Conservation (phyloP, 345 rosid species). For the Pugionium cornutum region DNA sequence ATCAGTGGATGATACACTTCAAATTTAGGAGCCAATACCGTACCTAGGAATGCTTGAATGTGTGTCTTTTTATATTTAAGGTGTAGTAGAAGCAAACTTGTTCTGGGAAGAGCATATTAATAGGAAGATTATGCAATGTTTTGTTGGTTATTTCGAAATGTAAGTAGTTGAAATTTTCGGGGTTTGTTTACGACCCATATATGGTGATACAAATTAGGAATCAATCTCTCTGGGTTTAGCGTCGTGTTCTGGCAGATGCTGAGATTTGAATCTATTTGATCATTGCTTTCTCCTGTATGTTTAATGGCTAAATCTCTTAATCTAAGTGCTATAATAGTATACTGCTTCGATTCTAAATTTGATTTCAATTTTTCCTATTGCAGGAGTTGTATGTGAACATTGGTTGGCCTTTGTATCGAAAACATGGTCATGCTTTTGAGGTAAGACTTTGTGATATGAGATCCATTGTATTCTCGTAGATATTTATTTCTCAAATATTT, state of each 20-base stretch:
- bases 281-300: background rate
- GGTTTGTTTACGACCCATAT: background rate
- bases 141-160: background rate
- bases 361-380: slow-evolving; percentile 9
- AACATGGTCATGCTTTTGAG: slow-evolving; percentile 96
- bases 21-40: background rate
- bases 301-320: background rate
- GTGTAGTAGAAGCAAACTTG: background rate
- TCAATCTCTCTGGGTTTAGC: background rate
- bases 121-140: background rate
- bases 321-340: background rate
- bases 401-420: slow-evolving; percentile 95
- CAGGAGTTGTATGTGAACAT: slow-evolving; percentile 86
- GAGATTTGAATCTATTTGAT: background rate
- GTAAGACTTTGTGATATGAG: slow-evolving; percentile 43
- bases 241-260: background rate
- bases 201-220: background rate
- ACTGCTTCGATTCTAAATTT: background rate
- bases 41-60: background rate
- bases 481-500: background rate
- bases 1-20: background rate
- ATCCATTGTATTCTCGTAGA: background rate
- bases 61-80: background rate
- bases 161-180: background rate
- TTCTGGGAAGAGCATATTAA: background rate